These are phyloP conservation scores for Cardiospermum halicacabum DNA, from an alignment of 345 rosid species.

Conservation along the genomic window DNA sequence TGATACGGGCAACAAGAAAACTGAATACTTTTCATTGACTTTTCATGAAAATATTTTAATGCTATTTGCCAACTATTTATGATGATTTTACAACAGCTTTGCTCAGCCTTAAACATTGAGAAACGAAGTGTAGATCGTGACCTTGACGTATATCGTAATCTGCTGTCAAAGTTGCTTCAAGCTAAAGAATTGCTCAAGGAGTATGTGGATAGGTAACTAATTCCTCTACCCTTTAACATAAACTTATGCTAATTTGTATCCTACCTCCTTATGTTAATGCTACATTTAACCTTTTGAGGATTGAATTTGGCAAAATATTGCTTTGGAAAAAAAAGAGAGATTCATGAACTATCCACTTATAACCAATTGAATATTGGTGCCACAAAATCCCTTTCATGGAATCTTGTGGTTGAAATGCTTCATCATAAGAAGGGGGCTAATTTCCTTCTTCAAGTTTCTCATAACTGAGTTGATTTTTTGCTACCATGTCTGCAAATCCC, in stretches of 20 bases:
- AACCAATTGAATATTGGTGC: too few species aligned
- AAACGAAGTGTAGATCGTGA: constrained; percentile 94
- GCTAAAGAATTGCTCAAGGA: constrained; percentile 95
- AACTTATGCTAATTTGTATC: not conserved
- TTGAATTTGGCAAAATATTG: not conserved
- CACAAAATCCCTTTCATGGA: not conserved
- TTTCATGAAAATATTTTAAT: not conserved
- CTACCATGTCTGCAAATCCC: too few species aligned
- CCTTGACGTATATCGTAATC: constrained; percentile 92
- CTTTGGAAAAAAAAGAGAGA: not conserved
- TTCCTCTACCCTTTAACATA: constrained; percentile 7
- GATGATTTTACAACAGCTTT: constrained; percentile 54
- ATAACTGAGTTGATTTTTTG: too few species aligned
- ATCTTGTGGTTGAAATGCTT: not conserved
- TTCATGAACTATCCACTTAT: not conserved
- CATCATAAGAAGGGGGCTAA: not conserved
- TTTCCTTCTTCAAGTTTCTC: not conserved
- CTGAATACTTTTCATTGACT: not conserved
- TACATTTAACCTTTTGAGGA: not conserved
- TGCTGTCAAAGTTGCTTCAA: constrained; percentile 93
- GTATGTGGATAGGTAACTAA: constrained; percentile 72
- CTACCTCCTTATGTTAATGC: not conserved
- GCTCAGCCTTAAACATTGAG: constrained; percentile 75
- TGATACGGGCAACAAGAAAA: too few species aligned
- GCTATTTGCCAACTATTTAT: not conserved